Evolutionary conservation across 306 rosid species (phyloP), one percentile per base, ranked within the genome.

Genomic region (Neltuma alba): DNA sequence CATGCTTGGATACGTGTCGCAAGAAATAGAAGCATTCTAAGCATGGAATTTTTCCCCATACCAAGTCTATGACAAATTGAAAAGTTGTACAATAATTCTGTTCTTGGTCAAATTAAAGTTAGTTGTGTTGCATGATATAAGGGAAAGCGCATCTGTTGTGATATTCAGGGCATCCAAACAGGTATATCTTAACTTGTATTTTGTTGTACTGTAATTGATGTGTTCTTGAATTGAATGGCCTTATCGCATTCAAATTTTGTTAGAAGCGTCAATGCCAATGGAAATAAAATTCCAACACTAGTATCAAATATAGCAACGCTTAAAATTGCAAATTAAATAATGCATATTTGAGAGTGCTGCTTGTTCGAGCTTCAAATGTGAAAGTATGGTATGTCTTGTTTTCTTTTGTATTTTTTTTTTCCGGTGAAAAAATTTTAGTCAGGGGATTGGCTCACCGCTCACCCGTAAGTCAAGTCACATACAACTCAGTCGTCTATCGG

Each of bases 141-240:
- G 16, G 23, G 70, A 41, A 57, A 74, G 40, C 2, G 14, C 45
- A 23, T 23, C 62, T 25, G 28, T 55, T 7, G 13, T 9, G 62
- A 55, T 23, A 55, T 21, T 21, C 28, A 60, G 28, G 66, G 20
- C 66, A 10, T 33, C 11, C 65, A n/a, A 20, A 52, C 33, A 33
- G 21, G 23, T 72, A 18, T 11, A 54, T 55, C 21, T 55, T 13
- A 40, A 52, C 34, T 76, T 40, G 50, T 16, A 30, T 47, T 57
- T 37, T 74, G 61, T 31, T 72, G 21, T 27, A 31, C 57, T 77
- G 10, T 64, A 37, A 30, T 31, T 68, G 25, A 70, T 71, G 61
- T 75, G 8, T 72, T 23, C 36, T 25, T 44, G 74, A 57, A 57
- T 71, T 76, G 48, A 80, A 12, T 54, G 44, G 23, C 40, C 9